Percentiles rank a stretch among this genome's conserved stretches.
Conservation (phyloP, 2,329 filamentous ascomycete species). For the Fusarium floridanum region DNA sequence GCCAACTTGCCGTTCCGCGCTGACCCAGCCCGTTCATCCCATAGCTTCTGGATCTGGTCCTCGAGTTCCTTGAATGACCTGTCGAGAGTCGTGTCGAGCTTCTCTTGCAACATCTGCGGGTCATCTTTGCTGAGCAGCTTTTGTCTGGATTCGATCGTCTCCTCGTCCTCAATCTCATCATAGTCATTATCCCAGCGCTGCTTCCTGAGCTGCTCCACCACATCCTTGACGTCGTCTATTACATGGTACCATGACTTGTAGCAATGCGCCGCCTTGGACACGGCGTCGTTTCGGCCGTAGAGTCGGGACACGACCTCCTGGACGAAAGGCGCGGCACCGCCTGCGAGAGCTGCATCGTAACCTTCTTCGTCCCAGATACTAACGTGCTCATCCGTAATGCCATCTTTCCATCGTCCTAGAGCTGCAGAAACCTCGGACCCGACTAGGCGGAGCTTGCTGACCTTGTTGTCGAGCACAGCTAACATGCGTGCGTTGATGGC, state of each 20-base stretch:
- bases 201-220: conserved; percentile 74
- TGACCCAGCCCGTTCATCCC: conserved; percentile 60
- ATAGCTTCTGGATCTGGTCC: conserved; percentile 64
- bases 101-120: conserved; percentile 71
- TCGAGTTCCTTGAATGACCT: conserved; percentile 71
- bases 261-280: conserved; percentile 70
- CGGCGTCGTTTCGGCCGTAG: conserved; percentile 77
- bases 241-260: conserved; percentile 82
- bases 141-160: conserved; percentile 75
- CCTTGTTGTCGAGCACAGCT: conserved; percentile 72
- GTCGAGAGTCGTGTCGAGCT: conserved; percentile 67
- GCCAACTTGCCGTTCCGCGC: conserved; percentile 65
- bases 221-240: conserved; percentile 74
- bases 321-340: conserved; percentile 77
- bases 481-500: conserved; percentile 78
- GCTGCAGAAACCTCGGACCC: conserved; percentile 73
- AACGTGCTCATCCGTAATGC: conserved; percentile 62
- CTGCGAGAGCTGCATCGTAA: conserved; percentile 73
- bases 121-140: conserved; percentile 79
- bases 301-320: conserved; percentile 76
- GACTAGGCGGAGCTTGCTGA: conserved; percentile 73
- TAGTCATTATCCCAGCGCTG: conserved; percentile 83
- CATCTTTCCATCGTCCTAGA: conserved; percentile 71
- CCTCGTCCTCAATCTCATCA: conserved; percentile 80
- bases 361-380: conserved; percentile 77